Evolutionary conservation across 1,284 basidiomycete species (phyloP).

Genomic region (Blastosporella zonata): DNA sequence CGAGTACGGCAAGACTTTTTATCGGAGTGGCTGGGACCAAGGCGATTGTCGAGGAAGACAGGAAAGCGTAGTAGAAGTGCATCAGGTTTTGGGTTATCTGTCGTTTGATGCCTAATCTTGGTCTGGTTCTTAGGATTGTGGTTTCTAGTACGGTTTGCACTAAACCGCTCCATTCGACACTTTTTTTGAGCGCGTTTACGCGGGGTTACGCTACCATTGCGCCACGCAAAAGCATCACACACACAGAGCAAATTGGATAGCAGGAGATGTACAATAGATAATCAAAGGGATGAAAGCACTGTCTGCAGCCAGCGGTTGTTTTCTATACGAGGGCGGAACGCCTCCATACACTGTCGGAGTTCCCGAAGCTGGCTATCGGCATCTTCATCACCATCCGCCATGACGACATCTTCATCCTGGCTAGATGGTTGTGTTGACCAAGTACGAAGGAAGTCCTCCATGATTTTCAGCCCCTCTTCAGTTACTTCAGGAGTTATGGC

Average conservation of each 20-base stretch:
- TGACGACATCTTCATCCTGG: conserved; percentile 51
- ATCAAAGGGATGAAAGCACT: conserved; percentile 30
- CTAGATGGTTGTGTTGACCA: conserved; percentile 51
- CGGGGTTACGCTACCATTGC: too few relatives aligned
- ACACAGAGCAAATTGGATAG: not conserved
- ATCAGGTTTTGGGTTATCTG: too few relatives aligned
- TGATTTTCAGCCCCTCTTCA: conserved; percentile 77
- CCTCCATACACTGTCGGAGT: conserved; percentile 63
- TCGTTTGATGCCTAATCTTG: too few relatives aligned
- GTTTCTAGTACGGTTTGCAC: too few relatives aligned
- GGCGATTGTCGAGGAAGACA: too few relatives aligned
- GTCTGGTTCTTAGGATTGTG: too few relatives aligned
- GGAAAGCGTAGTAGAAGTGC: too few relatives aligned
- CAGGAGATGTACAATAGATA: not conserved
- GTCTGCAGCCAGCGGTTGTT: conserved; percentile 72
- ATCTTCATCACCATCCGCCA: conserved; percentile 46
- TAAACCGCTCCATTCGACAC: too few relatives aligned
- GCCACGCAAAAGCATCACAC: too few relatives aligned
- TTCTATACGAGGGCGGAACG: conserved; percentile 69
- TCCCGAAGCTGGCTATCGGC: conserved; percentile 63
- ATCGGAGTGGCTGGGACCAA: too few relatives aligned
- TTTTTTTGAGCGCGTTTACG: too few relatives aligned
- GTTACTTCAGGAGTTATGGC: conserved; percentile 60
- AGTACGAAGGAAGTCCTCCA: conserved; percentile 76
- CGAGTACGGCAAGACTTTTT: too few relatives aligned